Evolutionary conservation across 495 filamentous ascomycete species (phyloP).

Genomic region (Acidiella bohemica): DNA sequence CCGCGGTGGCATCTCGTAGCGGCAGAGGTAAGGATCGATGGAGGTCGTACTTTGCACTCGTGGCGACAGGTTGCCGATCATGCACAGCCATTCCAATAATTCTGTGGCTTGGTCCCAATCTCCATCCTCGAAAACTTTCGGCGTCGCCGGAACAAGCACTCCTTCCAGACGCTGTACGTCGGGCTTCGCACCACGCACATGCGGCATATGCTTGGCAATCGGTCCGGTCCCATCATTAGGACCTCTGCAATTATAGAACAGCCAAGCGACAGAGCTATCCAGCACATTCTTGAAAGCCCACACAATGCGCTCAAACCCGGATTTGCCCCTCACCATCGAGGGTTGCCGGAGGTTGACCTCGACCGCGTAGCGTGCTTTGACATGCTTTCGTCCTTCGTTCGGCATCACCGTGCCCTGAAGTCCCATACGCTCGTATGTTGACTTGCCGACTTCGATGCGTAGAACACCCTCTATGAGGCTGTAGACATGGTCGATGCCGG

Average conservation of each 20-base stretch:
- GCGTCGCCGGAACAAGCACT: slow-evolving; percentile 7
- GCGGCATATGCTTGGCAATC: slow-evolving; percentile 20
- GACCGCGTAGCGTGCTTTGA: slow-evolving; percentile 54
- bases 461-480: slow-evolving; percentile 62
- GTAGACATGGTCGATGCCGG: slow-evolving; percentile 69
- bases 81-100: slow-evolving; percentile 72
- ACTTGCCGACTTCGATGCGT: slow-evolving; percentile 64
- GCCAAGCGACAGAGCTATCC: slow-evolving; percentile 56
- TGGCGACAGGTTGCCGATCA: slow-evolving; percentile 59
- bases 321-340: slow-evolving; percentile 82
- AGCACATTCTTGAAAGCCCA: slow-evolving; percentile 80
- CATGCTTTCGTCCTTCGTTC: slow-evolving; percentile 45
- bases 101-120: slow-evolving; percentile 36
- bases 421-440: slow-evolving; percentile 74
- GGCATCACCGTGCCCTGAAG: slow-evolving; percentile 59
- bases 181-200: slow-evolving; percentile 1
- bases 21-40: slow-evolving; percentile 67
- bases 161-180: background rate
- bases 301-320: slow-evolving; percentile 71
- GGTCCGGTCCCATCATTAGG: slow-evolving; percentile 12
- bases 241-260: slow-evolving; percentile 55
- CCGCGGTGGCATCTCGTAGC: slow-evolving; percentile 51
- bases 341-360: slow-evolving; percentile 66
- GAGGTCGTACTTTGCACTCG: slow-evolving; percentile 50
- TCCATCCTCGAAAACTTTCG: background rate